Percentiles rank a stretch among this genome's conserved stretches.
These are phyloP conservation scores for Pneumocystis canis DNA, from an alignment of 1,139 yeast species.

Conservation along the genomic window DNA sequence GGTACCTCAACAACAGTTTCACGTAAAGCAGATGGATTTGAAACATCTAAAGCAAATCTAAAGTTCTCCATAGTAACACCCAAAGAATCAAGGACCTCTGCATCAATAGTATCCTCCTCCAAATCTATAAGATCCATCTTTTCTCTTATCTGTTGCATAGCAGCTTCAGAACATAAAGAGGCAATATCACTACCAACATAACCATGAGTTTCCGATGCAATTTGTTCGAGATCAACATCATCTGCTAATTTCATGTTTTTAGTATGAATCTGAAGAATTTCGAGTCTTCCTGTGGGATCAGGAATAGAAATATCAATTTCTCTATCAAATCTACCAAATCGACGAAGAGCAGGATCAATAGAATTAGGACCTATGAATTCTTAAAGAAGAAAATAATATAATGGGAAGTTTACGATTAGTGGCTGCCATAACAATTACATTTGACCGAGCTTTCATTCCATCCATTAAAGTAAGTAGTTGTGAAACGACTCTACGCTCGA, in stretches of 20 bases:
- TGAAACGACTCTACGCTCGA: conserved; percentile 93
- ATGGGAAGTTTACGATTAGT: conserved; percentile 67
- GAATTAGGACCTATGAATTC: conserved; percentile 36
- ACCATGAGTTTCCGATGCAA: conserved; percentile 89
- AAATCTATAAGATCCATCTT: conserved; percentile 96
- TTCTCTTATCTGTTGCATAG: conserved; percentile 96
- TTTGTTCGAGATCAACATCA: conserved; percentile 88
- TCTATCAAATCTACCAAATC: conserved; percentile 97
- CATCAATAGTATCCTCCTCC: conserved; percentile 95
- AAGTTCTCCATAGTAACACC: conserved; percentile 99
- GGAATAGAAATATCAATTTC: conserved; percentile 99
- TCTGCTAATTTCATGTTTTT: conserved; percentile 94
- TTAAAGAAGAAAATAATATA: not conserved
- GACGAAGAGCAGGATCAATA: conserved; percentile 93
- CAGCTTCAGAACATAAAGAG: conserved; percentile 96
- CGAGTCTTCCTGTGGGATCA: conserved; percentile 96
- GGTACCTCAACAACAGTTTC: conserved; percentile 98
- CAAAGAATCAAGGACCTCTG: conserved; percentile 86
- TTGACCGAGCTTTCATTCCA: conserved; percentile 98
- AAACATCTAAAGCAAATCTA: conserved; percentile 91
- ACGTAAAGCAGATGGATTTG: conserved; percentile 97
- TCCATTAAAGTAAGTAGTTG: conserved; percentile 95
- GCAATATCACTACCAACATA: conserved; percentile 94
- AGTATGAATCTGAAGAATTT: conserved; percentile 82
- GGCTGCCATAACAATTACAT: conserved; percentile 86